Conservation (phyloP, 192 early-diverging fungal genomes). For the Coemansia sp. region DNA sequence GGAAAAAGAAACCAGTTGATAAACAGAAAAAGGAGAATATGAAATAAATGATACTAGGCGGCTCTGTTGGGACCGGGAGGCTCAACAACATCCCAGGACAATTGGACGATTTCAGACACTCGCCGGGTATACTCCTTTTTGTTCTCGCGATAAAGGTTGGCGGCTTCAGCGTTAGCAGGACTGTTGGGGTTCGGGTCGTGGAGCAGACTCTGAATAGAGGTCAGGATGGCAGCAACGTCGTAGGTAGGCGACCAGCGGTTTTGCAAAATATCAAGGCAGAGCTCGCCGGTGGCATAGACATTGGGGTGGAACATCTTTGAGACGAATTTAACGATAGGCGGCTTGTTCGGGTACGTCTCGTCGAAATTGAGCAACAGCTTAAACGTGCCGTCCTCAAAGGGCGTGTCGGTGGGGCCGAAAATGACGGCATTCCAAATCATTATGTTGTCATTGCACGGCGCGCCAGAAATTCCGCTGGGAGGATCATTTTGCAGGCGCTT, state of each 20-base stretch:
- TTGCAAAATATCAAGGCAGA: constrained; percentile 97
- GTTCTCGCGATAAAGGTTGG: constrained; percentile 88
- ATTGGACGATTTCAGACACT: constrained; percentile 88
- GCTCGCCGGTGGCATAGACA: constrained; percentile 94
- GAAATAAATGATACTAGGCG: too few relatives aligned
- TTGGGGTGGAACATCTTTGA: constrained; percentile 98
- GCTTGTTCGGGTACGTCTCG: constrained; percentile 97
- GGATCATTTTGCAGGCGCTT: constrained; percentile 94
- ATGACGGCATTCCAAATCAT: constrained; percentile 99
- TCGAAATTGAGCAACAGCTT: constrained; percentile 93
- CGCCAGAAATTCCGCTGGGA: constrained; percentile 81
- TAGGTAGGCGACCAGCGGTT: constrained; percentile 98
- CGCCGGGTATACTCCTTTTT: constrained; percentile 89
- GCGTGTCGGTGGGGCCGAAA: constrained; percentile 93
- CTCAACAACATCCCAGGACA: constrained; percentile 71
- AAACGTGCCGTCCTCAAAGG: constrained; percentile 98
- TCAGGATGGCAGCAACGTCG: constrained; percentile 90
- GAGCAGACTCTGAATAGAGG: constrained; percentile 90
- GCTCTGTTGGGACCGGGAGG: too few relatives aligned
- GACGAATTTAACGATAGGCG: constrained; percentile 91
- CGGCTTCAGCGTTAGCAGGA: constrained; percentile 96
- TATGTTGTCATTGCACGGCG: constrained; percentile 95
- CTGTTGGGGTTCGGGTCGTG: constrained; percentile 98
- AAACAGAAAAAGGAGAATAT: too few relatives aligned
- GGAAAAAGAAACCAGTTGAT: too few relatives aligned